Evolutionary conservation across 208 protist genomes (phyloP).

Genomic region (Leishmania turanica): DNA sequence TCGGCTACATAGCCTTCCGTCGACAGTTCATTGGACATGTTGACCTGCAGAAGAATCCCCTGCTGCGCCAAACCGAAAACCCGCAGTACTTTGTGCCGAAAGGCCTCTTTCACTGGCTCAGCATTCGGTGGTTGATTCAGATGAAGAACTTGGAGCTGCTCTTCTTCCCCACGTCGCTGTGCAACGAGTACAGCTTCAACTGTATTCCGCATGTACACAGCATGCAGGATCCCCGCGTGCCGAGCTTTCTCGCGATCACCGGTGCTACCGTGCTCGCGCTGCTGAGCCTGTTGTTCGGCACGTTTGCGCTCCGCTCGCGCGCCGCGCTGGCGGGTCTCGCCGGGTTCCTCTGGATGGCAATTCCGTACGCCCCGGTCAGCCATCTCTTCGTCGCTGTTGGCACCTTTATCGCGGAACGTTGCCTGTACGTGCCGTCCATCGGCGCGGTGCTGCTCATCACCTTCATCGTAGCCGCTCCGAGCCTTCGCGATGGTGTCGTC

Average conservation of each 20-base stretch:
- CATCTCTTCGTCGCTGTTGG: slow-evolving; percentile 82
- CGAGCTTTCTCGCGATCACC: slow-evolving; percentile 29
- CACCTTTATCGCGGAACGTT: slow-evolving; percentile 88
- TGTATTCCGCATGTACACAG: slow-evolving; percentile 73
- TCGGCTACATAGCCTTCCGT: slow-evolving; percentile 59
- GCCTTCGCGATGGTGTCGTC: slow-evolving; percentile 11
- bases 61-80: slow-evolving; percentile 78
- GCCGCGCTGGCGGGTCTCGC: slow-evolving; percentile 26
- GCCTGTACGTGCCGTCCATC: slow-evolving; percentile 81
- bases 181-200: slow-evolving; percentile 90
- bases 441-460: slow-evolving; percentile 34
- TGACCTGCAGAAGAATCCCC: slow-evolving; percentile 42
- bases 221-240: slow-evolving; percentile 42
- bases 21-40: slow-evolving; percentile 47
- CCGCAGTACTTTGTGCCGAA: slow-evolving; percentile 69
- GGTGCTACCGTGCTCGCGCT: slow-evolving; percentile 3
- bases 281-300: slow-evolving; percentile 14
- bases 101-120: slow-evolving; percentile 39
- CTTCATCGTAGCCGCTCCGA: slow-evolving; percentile 15
- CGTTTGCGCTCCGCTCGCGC: slow-evolving; percentile 13
- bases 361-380: slow-evolving; percentile 82
- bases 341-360: slow-evolving; percentile 59
- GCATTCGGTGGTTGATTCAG: slow-evolving; percentile 65
- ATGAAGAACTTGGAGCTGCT: slow-evolving; percentile 81
- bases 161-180: slow-evolving; percentile 74